A percentile compares a stretch with the other conserved stretches of the same genome.
Conservation (phyloP, 257 asterid genomes). For the Ligustrum vulgare region DNA sequence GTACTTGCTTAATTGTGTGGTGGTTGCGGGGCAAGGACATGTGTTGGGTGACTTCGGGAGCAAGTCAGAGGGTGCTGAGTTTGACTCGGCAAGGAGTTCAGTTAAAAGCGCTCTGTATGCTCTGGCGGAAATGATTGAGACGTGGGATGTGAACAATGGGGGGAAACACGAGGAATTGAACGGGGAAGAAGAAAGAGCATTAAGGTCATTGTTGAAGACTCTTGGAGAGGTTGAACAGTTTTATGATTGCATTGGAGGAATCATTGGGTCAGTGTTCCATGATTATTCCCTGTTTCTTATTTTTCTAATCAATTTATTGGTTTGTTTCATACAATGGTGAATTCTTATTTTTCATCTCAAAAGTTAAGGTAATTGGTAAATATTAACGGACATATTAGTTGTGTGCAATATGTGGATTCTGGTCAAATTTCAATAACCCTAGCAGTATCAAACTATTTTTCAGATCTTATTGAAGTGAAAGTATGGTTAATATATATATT, state of each 20-base stretch:
- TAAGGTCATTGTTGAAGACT: conserved; percentile 69
- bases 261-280: conserved; percentile 70
- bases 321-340: neutral
- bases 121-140: conserved; percentile 86
- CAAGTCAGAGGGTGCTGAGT: conserved; percentile 32
- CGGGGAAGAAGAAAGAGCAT: conserved; percentile 48
- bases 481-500: neutral
- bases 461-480: neutral
- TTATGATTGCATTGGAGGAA: conserved; percentile 95
- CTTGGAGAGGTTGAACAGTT: conserved; percentile 81
- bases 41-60: conserved; percentile 49
- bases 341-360: neutral
- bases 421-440: neutral
- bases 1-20: conserved; percentile 80
- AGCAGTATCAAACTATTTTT: neutral
- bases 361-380: neutral
- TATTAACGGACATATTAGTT: neutral
- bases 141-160: conserved; percentile 57
- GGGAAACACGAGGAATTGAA: conserved; percentile 30
- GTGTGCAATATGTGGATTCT: neutral
- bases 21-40: conserved; percentile 86
- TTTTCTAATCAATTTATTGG: neutral
- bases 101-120: conserved; percentile 70
- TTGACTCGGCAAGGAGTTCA: conserved; percentile 42
- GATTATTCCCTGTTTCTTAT: conserved; percentile 12